Evolutionary conservation across 345 rosid genomes (phyloP).

Genomic region (Cardamine occulta): DNA sequence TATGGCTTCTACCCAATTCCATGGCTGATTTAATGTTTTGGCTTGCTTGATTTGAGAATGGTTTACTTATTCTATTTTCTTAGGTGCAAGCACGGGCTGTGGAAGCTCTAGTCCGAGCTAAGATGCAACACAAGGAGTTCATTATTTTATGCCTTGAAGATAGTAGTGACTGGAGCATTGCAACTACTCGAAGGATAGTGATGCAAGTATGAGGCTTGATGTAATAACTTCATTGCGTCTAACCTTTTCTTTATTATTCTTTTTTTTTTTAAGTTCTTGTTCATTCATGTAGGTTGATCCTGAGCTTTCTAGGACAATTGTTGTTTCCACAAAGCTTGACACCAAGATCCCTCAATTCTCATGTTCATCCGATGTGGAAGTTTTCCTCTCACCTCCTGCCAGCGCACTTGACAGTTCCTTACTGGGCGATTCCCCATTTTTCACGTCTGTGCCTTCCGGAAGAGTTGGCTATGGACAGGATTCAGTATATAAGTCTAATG

Average conservation of each 20-base stretch:
- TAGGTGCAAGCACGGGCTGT: constrained; percentile 94
- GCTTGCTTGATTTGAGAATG: constrained; percentile 19
- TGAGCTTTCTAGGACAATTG: constrained; percentile 85
- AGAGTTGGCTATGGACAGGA: constrained; percentile 83
- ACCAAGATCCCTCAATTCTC: constrained; percentile 96
- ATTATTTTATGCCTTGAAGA: constrained; percentile 96
- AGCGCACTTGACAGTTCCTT: constrained; percentile 87
- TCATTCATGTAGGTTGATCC: constrained; percentile 77
- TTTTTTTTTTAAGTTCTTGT: neutral
- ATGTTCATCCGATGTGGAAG: constrained; percentile 84
- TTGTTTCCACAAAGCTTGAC: constrained; percentile 92
- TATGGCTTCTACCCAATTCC: neutral
- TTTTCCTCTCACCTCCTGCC: constrained; percentile 88
- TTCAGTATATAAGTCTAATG: constrained; percentile 74
- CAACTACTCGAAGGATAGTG: constrained; percentile 84
- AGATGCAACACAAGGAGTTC: constrained; percentile 96
- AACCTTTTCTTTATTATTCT: constrained; percentile 7
- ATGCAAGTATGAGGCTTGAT: constrained; percentile 71
- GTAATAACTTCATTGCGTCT: constrained; percentile 11
- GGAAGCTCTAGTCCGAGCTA: constrained; percentile 84
- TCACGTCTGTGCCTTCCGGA: constrained; percentile 97
- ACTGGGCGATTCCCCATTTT: constrained; percentile 85
- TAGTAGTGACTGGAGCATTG: constrained; percentile 95
- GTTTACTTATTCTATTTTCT: constrained; percentile 21
- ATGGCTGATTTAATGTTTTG: neutral